Base-by-base conservation (phyloP, 2,329 filamentous ascomycete genomes). In the Fusarium sp. region DNA sequence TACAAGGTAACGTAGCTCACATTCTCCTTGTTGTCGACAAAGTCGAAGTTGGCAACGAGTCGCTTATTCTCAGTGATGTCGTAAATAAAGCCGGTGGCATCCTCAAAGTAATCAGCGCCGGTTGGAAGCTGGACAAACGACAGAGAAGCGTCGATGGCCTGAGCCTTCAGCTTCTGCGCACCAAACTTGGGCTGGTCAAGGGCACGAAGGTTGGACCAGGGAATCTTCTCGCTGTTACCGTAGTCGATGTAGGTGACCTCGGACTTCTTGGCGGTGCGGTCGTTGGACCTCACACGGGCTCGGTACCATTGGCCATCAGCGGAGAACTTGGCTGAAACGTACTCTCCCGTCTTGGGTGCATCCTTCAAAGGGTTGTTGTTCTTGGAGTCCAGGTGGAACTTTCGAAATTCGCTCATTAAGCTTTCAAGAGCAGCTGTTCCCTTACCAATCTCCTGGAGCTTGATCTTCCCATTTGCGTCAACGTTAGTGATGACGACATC, bases 221-320 rank as follows among this genome's bases (percentile, higher is more conserved):
- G 88, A 61, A 97, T 86, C 77, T 90, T 91, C 82, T 99, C 96
- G 58, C 89, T 91, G 86, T 99, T 99, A 75, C 96, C 96, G 81
- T 97, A 99, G 84, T 99, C 96, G 68, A 99, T 89, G 82, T 97
- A 99, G 47, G 97, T 84, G 27, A 99, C 91, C 81, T 99, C 96
- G 25, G 94, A 91, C 74, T 92, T 90, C 86, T 96, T 94, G 76
- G 91, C 91, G 11, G 94, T 88, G 67, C 96, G 94, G 83, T 99
- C 96, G 81, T 98, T 98, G 78, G 94, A 90, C 67, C 94, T 91
- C 67, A 99, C 90, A 67, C 91, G 92, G 32, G 93, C 96, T 67
- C 96, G 93, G 84, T 99, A 99, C 95, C 95, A 99, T 74, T 96
- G 90, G 64, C 91, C 89, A 78, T 99, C 96, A 55, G 90, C 91